Evolutionary conservation across 2,329 filamentous ascomycete species (phyloP), one percentile per base, ranked within the genome.

Genomic region (Claviceps sp.): DNA sequence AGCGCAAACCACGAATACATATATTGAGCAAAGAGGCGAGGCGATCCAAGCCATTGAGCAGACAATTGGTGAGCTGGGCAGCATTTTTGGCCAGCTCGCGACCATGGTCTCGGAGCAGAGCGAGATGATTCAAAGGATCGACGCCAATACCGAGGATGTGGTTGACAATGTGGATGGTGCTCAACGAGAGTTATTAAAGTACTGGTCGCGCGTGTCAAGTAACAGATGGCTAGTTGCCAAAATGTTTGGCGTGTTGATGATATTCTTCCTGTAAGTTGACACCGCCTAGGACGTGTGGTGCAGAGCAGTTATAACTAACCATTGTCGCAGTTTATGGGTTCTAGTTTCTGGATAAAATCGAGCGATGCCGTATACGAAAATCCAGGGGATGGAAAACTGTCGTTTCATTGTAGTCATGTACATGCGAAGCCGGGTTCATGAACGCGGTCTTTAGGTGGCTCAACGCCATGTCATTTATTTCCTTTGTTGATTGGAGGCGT

Each of bases 81-180:
- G 73, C 49, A 96, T 96, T 56, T 97, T 97, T 65, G 88, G 89
- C 8, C 91, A 98, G 68, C 73, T 98, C 48, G 91, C 93, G 39
- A 84, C 88, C 59, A 97, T 98, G 93, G 93, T 98, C 34, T 89
- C 86, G 52, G 91, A 98, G 67, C 93, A 98, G 70, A 89, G 87
- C 56, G 93, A 96, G 69, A 95, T 95, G 85, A 95, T 98, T 58
- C 89, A 97, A 69, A 78, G 91, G 48, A 96, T 96, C 63, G 91
- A 97, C 62, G 91, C 91, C 58, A 96, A 97, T 68, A 96, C 91
- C 1, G 93, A 98, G 64, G 90, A 96, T 61, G 89, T 98, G 5
- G 91, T 98, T 51, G 91, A 97, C 63, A 98, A 98, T 61, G 91
- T 98, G n/a, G 82, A 95, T 63, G 93, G 93, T 17, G 93, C 93